Evolutionary conservation across 805 yeast genomes (phyloP).

Genomic region (Lipomyces sp.): DNA sequence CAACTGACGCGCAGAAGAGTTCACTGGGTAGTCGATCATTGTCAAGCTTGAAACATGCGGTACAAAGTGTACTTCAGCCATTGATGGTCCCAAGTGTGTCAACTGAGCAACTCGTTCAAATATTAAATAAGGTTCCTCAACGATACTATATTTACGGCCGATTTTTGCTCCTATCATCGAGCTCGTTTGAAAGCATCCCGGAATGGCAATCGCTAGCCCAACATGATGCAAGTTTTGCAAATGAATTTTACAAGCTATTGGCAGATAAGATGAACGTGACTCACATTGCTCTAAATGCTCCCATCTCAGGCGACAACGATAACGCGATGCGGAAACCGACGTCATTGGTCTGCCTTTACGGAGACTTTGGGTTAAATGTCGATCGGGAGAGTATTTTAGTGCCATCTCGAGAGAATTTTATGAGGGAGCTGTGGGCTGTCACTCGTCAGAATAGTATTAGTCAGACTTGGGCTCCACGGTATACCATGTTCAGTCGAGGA

Average conservation of each 20-base stretch:
- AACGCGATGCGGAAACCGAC: slow-evolving; percentile 70
- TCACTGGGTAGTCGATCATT: not conserved
- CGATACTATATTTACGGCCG: slow-evolving; percentile 68
- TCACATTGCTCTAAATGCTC: slow-evolving; percentile 73
- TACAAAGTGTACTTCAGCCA: not conserved
- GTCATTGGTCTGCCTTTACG: slow-evolving; percentile 62
- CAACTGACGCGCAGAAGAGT: not conserved
- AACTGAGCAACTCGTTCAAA: not conserved
- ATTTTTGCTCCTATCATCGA: slow-evolving; percentile 57
- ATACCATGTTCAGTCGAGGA: slow-evolving; percentile 88
- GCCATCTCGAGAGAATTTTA: slow-evolving; percentile 54
- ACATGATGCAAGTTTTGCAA: not conserved
- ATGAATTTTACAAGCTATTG: slow-evolving; percentile 36
- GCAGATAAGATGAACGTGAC: slow-evolving; percentile 47
- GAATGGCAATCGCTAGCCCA: slow-evolving; percentile 47
- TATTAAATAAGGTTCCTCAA: slow-evolving; percentile 50
- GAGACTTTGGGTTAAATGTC: slow-evolving; percentile 62
- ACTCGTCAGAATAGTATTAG: slow-evolving; percentile 71
- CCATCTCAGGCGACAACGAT: slow-evolving; percentile 54
- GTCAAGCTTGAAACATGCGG: not conserved
- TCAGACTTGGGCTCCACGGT: slow-evolving; percentile 84
- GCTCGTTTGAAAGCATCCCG: slow-evolving; percentile 48
- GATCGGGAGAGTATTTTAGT: slow-evolving; percentile 42
- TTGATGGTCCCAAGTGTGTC: slow-evolving; percentile 1
- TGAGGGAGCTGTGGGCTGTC: slow-evolving; percentile 70